Conservation (phyloP, 768 basidiomycete species). For the Tylopilus plumbeoviolaceoides region DNA sequence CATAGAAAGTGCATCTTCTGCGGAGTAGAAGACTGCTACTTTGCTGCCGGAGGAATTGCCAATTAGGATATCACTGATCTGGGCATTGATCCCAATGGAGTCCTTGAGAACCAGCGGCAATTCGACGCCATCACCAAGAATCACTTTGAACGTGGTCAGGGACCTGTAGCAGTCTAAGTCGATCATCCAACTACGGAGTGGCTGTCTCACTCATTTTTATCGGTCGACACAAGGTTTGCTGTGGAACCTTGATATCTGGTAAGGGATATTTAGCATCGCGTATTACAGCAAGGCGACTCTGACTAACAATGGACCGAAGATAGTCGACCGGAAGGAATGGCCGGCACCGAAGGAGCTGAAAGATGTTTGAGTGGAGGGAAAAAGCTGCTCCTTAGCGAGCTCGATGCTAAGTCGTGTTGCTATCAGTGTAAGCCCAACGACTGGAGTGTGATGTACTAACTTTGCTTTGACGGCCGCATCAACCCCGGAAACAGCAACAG, state of each 20-base stretch:
- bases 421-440: slow-evolving; percentile 1
- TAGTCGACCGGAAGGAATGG: slow-evolving; percentile 47
- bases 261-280: slow-evolving; percentile 2
- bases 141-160: slow-evolving; percentile 41
- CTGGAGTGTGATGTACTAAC: slow-evolving; percentile 8
- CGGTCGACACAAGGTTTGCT: background rate
- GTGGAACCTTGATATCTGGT: slow-evolving; percentile 25
- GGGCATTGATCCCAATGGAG: slow-evolving; percentile 28
- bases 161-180: slow-evolving; percentile 15
- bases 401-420: slow-evolving; percentile 32
- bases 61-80: slow-evolving; percentile 37
- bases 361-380: slow-evolving; percentile 35
- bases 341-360: slow-evolving; percentile 16
- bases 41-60: slow-evolving; percentile 36
- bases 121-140: slow-evolving; percentile 45
- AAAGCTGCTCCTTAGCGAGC: slow-evolving; percentile 43
- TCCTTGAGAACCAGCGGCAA: slow-evolving; percentile 50
- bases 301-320: slow-evolving; percentile 63
- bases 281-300: background rate
- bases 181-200: background rate
- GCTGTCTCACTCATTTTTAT: slow-evolving; percentile 19
- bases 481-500: background rate
- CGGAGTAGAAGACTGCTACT: slow-evolving; percentile 60
- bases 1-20: slow-evolving; percentile 43
- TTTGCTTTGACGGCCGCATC: slow-evolving; percentile 27